A percentile compares a stretch with the other conserved stretches of the same genome.
These are phyloP conservation scores for Globisporangium megalacanthum DNA, from an alignment of 352 stramenopile species.

Conservation along the genomic window DNA sequence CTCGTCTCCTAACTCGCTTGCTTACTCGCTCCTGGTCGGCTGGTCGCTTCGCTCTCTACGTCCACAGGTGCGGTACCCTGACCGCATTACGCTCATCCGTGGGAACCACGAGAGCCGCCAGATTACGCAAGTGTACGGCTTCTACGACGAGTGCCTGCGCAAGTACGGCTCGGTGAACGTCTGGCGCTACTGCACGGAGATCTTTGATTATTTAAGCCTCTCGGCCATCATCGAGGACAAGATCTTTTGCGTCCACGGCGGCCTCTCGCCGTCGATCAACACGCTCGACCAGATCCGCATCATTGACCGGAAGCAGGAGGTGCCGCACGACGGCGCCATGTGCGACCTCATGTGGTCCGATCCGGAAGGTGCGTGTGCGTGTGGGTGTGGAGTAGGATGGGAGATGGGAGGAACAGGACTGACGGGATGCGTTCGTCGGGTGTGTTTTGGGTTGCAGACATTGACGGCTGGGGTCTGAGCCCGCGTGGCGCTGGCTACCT, in stretches of 20 bases:
- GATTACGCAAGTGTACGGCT: conserved; percentile 35
- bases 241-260: conserved; percentile 98
- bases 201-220: too few relatives aligned
- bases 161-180: conserved; percentile 88
- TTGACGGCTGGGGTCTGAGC: conserved; percentile 94
- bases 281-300: conserved; percentile 96
- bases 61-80: not conserved
- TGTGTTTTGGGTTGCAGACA: conserved; percentile 31
- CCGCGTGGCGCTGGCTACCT: conserved; percentile 98
- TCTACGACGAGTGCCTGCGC: conserved; percentile 99
- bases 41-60: too few relatives aligned
- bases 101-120: conserved; percentile 1
- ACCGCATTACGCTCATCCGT: not conserved
- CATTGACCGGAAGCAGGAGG: conserved; percentile 76
- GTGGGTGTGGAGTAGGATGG: too few relatives aligned
- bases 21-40: not conserved
- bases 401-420: too few relatives aligned
- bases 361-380: conserved; percentile 29
- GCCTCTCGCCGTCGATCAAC: conserved; percentile 92
- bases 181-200: conserved; percentile 43
- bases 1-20: not conserved
- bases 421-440: too few relatives aligned
- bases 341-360: conserved; percentile 88
- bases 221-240: conserved; percentile 6
- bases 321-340: conserved; percentile 56